These are phyloP conservation scores for Trapa incisa DNA, from an alignment of 345 rosid species.

Conservation along the genomic window DNA sequence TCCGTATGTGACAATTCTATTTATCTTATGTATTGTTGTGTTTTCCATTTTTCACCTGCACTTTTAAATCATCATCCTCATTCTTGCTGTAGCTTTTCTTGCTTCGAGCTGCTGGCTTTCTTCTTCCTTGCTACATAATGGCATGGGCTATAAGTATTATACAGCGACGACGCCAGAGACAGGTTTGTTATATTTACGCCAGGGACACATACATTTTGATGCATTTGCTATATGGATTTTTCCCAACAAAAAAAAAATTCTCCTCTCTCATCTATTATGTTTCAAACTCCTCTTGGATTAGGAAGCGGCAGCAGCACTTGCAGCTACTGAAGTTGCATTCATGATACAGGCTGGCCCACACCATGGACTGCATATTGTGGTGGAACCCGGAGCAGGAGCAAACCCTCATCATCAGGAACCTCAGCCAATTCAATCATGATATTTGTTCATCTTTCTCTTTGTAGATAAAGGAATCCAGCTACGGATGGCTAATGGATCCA, in stretches of 20 bases:
- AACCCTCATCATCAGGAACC: constrained; percentile 29
- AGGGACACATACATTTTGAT: background rate
- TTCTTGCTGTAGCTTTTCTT: constrained; percentile 55
- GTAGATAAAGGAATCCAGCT: background rate
- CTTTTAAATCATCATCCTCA: constrained; percentile 5
- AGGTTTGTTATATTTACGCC: constrained; percentile 27
- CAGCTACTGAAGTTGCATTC: constrained; percentile 84
- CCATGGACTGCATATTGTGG: constrained; percentile 57
- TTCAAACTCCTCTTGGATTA: constrained; percentile 18
- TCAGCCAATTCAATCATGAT: constrained; percentile 19
- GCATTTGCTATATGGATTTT: background rate
- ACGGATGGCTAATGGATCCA: background rate
- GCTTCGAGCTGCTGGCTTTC: constrained; percentile 88
- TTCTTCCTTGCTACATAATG: constrained; percentile 96
- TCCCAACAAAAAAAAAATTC: background rate
- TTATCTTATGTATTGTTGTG: background rate
- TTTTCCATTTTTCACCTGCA: background rate
- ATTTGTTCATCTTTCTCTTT: background rate
- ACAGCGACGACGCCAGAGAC: constrained; percentile 92
- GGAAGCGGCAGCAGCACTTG: constrained; percentile 91
- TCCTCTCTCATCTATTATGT: background rate
- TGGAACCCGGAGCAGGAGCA: constrained; percentile 44
- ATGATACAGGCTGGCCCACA: constrained; percentile 75
- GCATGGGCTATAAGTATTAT: constrained; percentile 95
- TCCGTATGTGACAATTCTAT: constrained; percentile 36